Evolutionary conservation across 2,329 filamentous ascomycete genomes (phyloP), one percentile per base, ranked within the genome.

Genomic region (Clarireedia homoeocarpa): DNA sequence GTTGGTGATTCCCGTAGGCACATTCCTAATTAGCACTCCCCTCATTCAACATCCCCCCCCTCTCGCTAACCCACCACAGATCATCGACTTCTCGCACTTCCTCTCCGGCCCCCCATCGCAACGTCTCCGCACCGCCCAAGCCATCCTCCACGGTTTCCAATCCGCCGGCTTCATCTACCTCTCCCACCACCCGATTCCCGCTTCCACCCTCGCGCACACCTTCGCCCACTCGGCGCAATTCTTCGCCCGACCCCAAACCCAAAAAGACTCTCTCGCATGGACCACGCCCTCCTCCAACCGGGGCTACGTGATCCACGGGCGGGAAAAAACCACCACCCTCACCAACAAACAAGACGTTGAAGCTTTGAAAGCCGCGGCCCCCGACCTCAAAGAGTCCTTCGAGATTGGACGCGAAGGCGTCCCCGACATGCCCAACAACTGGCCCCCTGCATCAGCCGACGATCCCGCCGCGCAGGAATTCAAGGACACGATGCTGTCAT

Each of bases 121-220:
- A 62, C 86, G 85, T 63, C 74, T 78, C 51, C 72, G 78, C 45
- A 83, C 88, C 1, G 91, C 90, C 23, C 72, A 82, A 53, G 82
- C 86, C 42, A 84, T 96, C 63, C 83, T 92, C 12, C 69, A 83
- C 53, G 91, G 89, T 44, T 95, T 96, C 74, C 87, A 91, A 65
- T 85, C 81, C 1, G 88, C 91, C 2, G 91, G 91, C 56, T 96
- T 96, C 75, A 81, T 96, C 67, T 96, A 96, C 72, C 81, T 95
- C 40, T 85, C 85, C 64, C 88, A 92, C 71, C 85, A 92, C 62
- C 81, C 86, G 42, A 86, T 96, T 58, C 72, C 83, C 0, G 66
- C 79, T 3, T 73, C 79, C 7, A 77, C 78, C 9, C 73, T 90
- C 12, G 70, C 78, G 58, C 71, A 78, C 56, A 79, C 86, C 58